Evolutionary conservation across 495 filamentous ascomycete species (phyloP), one percentile per base, ranked within the genome.

Genomic region (Tuber calosporum): DNA sequence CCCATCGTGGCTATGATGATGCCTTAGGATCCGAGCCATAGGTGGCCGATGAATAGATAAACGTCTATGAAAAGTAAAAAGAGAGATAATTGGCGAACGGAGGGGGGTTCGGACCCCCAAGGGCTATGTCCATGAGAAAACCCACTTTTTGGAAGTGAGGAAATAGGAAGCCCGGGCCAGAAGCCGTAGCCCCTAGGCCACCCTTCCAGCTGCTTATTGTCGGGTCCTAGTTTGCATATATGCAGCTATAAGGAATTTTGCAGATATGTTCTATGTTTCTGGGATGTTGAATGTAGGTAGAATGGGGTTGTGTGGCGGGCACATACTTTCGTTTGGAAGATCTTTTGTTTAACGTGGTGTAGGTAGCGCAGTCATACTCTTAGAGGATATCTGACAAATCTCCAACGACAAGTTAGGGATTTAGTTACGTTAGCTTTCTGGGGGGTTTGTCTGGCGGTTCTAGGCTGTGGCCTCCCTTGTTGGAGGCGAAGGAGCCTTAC

Each of bases 191-290:
- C 75, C 76, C 75, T 77, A 69, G 73, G 73, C 75, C 73, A 77
- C 76, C 69, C 75, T 76, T 77, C 75, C 73, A 40, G 38, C 86
- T 87, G n/a, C 17, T 30, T 0, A 4, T 26, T 26, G n/a, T 1
- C 4, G 9, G 17, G n/a, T 17, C 4, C 26, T 17, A 4, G 53
- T 30, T 30, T 13, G 53, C 53, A 13, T 13, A 30, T 26, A 30
- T 62, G 53, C 30, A 6, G 53, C 7, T 58, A 58, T 48, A 22
- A n/a, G n/a, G 20, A n/a, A 58, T 5, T 62, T 30, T 62, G 53
- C 30, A 4, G 53, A 30, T 26, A 5, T 5, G 26, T 62, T 62
- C 26, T 62, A 30, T 62, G 53, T 62, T 53, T 53, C 22, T 11
- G 45, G 22, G 45, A 26, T 53, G 45, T n/a, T n/a, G n/a, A 0